Base-by-base conservation (phyloP, 768 basidiomycete genomes). In the Boletellus ananiceps region DNA sequence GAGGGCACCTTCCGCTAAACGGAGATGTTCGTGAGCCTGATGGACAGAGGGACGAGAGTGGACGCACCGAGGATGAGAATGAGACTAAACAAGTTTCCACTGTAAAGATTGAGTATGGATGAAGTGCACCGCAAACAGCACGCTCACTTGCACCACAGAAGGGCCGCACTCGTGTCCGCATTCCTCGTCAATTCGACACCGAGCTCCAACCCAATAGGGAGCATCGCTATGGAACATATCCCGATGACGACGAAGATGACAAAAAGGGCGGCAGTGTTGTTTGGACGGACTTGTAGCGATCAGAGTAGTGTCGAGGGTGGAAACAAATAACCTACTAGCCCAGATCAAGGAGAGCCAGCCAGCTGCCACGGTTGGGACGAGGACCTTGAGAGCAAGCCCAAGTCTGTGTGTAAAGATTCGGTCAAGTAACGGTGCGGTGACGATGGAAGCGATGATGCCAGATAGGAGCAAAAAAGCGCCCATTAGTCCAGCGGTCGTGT, bases 101-200 rank as follows among this genome's bases (percentile, higher is more conserved):
- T 88, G 52, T 42, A 9, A 27, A 21, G 35, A 15, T 44, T 58
- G 32, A 50, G 46, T 19, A 9, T 8, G 29, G 2, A 18, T 41
- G 3, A 15, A n/a, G 11, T 19, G 21, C 2, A 16, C 1, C n/a
- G 7, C 2, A 31, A 16, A 47, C 39, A 21, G 25, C 5, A 19
- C 39, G 73, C 83, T 49, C 61, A 88, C 84, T 72, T 69, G 66
- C 82, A 83, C 88, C 89, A 93, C 19, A 92, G 59, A 23, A 89
- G 62, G 0, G 88, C 84, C 0, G 88, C 77, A 51, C 87, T 89
- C 1, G 79, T 82, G 49, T 89, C 86, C 1, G 88, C 79, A 59
- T 88, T 90, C 49, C 86, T 74, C 7, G 89, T 89, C 18, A 92
- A 62, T 63, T 93, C 91, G 34, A 83, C 85, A 13, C 78, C 84